Evolutionary conservation across 2,329 filamentous ascomycete genomes (phyloP).

Genomic region (Lecanicillium sp.): DNA sequence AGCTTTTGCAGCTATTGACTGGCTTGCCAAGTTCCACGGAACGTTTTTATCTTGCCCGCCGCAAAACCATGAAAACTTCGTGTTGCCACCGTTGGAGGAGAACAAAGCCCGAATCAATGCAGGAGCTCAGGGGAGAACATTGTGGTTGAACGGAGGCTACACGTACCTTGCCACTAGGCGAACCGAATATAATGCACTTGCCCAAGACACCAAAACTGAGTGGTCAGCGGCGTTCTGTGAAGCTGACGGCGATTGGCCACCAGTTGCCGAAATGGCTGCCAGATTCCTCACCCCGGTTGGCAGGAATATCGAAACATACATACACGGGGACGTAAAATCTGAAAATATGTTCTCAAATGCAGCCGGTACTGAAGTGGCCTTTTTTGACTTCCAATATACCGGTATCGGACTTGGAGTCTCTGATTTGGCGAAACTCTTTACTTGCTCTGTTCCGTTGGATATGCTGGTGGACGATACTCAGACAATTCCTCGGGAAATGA

Average conservation of each 20-base stretch:
- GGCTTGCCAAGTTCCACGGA: slow-evolving; percentile 54
- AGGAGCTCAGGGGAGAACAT: slow-evolving; percentile 12
- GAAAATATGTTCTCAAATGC: slow-evolving; percentile 56
- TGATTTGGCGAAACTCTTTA: slow-evolving; percentile 59
- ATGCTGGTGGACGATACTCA: slow-evolving; percentile 33
- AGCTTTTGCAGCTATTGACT: slow-evolving; percentile 46
- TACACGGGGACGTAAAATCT: slow-evolving; percentile 63
- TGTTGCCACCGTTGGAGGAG: slow-evolving; percentile 50
- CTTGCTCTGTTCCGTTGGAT: slow-evolving; percentile 50
- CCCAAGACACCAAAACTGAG: slow-evolving; percentile 37
- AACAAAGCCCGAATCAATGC: slow-evolving; percentile 19
- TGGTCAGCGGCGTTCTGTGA: slow-evolving; percentile 45
- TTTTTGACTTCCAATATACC: slow-evolving; percentile 64
- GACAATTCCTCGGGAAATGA: slow-evolving; percentile 26
- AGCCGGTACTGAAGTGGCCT: slow-evolving; percentile 43
- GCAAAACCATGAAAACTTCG: slow-evolving; percentile 22
- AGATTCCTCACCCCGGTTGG: slow-evolving; percentile 37
- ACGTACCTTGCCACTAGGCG: slow-evolving; percentile 58
- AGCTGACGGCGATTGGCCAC: slow-evolving; percentile 16
- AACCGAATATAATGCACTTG: slow-evolving; percentile 44
- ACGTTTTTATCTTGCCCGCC: slow-evolving; percentile 35
- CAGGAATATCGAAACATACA: slow-evolving; percentile 42
- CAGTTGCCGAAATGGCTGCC: slow-evolving; percentile 45
- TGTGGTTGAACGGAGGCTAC: slow-evolving; percentile 62
- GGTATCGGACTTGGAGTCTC: slow-evolving; percentile 57